Percentiles rank a stretch among this genome's conserved stretches.
Evolutionary conservation across 2,329 filamentous ascomycete genomes (phyloP).

Genomic region (Cordyceps cicadae): DNA sequence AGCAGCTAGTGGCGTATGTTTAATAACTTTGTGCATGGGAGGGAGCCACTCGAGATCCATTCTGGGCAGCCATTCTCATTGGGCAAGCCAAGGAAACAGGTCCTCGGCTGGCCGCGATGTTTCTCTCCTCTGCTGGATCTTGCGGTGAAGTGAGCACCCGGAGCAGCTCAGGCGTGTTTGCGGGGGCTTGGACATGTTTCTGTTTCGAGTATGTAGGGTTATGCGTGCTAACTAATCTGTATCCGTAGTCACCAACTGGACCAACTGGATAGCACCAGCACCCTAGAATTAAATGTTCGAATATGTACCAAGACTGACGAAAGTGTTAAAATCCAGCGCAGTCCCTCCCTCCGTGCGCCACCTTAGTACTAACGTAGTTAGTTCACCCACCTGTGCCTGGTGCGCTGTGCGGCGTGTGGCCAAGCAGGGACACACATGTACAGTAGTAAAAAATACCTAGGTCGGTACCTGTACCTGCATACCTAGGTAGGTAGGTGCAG

Average conservation of each 20-base stretch:
- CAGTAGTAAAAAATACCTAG: too few relatives aligned
- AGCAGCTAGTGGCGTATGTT: conserved; percentile 12
- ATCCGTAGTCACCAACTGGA: background rate
- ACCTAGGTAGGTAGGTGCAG: too few relatives aligned
- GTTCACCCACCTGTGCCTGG: too few relatives aligned
- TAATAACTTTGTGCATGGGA: conserved; percentile 10
- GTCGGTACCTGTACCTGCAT: too few relatives aligned
- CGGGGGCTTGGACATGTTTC: background rate
- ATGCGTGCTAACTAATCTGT: background rate
- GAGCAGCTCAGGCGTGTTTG: background rate
- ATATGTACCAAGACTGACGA: too few relatives aligned
- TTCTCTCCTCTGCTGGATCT: background rate
- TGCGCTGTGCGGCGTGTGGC: background rate
- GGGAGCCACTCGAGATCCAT: conserved; percentile 8
- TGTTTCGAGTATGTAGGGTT: background rate
- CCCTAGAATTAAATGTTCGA: too few relatives aligned
- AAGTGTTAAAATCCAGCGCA: too few relatives aligned
- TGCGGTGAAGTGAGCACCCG: background rate
- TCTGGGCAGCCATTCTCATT: background rate
- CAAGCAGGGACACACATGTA: too few relatives aligned
- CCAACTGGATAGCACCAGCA: too few relatives aligned
- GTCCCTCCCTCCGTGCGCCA: too few relatives aligned
- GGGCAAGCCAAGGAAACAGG: background rate
- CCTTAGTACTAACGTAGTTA: too few relatives aligned
- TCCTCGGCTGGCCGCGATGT: background rate